Base-by-base conservation (phyloP, 768 basidiomycete species). In the Termitomyces bulborhizus region DNA sequence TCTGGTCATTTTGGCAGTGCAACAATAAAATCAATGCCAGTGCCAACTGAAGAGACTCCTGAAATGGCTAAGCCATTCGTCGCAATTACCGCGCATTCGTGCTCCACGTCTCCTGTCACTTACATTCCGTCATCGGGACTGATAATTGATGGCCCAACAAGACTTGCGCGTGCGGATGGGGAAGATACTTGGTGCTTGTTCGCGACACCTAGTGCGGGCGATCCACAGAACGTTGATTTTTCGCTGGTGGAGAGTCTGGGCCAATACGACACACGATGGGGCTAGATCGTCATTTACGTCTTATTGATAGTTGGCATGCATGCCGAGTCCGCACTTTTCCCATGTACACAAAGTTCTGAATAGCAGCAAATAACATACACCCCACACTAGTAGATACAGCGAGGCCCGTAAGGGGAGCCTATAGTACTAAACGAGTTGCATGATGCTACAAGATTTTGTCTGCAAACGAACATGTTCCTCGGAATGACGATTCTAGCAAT, bases 101-200 rank as follows among this genome's bases (percentile, higher is more conserved):
- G 75, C 5, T 65, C 73, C 2, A 63, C 62, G 13, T 71, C 77
- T 1, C 85, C 86, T 0, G 76, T 85, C 31, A 70, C 78, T 0
- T 84, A 80, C 60, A 65, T 84, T 2, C 71, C 82, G 15, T 61
- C 55, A 2, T 50, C 62, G 4, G 13, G 53, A 3, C 42, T 53
- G 50, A 57, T 43, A 44, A 51, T 49, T 12, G 63, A 72, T 29
- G 61, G 65, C 0, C 74, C 76, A 0, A 53, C 66, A 4, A 71
- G 81, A 39, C 62, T 77, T 4, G 78, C 83, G 3, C 69, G 75
- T 27, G 60, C 50, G 11, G 76, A 83, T 41, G 79, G 77, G 2
- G 83, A 84, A 51, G 82, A 85, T 57, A 80, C 78, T 1, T 74
- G 75, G 68, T 75, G 70, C 60, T 51, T 83, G 39, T 59, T 82